These are phyloP conservation scores for Boeremia lycopersici DNA, from an alignment of 2,329 filamentous ascomycete species.

Conservation along the genomic window DNA sequence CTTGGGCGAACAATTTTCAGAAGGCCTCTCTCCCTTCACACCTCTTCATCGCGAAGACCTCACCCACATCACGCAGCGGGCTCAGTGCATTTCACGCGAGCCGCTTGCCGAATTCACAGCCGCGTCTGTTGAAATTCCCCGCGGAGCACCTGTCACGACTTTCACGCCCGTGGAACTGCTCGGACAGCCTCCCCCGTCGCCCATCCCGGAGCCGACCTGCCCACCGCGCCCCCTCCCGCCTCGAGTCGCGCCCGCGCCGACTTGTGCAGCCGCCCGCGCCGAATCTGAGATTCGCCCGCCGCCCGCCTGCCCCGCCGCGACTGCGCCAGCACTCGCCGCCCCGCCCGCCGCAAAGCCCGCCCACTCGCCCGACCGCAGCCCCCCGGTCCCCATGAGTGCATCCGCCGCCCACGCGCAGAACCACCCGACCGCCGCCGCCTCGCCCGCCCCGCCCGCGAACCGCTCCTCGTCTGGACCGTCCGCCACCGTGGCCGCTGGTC, in stretches of 20 bases:
- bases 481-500: slow-evolving; percentile 57
- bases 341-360: slow-evolving; percentile 13
- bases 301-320: slow-evolving; percentile 22
- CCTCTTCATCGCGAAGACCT: slow-evolving; percentile 46
- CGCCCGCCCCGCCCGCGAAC: slow-evolving; percentile 54
- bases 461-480: slow-evolving; percentile 57
- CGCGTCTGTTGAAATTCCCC: slow-evolving; percentile 46
- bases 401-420: slow-evolving; percentile 59
- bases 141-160: slow-evolving; percentile 40
- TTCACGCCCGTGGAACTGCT: slow-evolving; percentile 43
- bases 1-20: slow-evolving; percentile 34
- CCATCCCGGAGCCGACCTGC: slow-evolving; percentile 35
- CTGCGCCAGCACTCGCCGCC: slow-evolving; percentile 14
- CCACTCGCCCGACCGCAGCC: slow-evolving; percentile 17
- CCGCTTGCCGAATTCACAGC: slow-evolving; percentile 49
- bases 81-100: slow-evolving; percentile 39
- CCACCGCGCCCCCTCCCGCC: slow-evolving; percentile 22
- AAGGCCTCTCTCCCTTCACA: slow-evolving; percentile 24
- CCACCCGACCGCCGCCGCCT: slow-evolving; percentile 56
- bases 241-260: slow-evolving; percentile 34
- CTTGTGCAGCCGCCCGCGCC: slow-evolving; percentile 24
- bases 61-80: slow-evolving; percentile 38
- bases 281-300: slow-evolving; percentile 41
- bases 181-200: slow-evolving; percentile 42
- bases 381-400: slow-evolving; percentile 65